Evolutionary conservation across 805 yeast species (phyloP), one percentile per base, ranked within the genome.

Genomic region (Yarrowia sp.): DNA sequence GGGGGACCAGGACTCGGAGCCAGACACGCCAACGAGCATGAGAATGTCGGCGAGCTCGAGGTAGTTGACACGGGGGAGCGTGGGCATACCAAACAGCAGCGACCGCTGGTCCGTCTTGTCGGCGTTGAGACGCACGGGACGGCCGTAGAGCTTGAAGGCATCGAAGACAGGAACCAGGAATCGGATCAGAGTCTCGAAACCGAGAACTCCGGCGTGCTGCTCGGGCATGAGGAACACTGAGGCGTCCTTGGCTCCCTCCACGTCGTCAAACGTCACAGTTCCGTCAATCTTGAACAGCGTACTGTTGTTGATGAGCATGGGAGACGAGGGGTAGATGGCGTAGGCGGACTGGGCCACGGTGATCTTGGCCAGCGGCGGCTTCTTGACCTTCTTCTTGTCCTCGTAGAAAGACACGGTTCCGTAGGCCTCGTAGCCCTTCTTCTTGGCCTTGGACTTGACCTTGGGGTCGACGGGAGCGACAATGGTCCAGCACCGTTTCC

Each of bases 401-500:
- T 92, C 97, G 79, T 85, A 95, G 72, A 95, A 89, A n/a, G 86
- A 81, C 32, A 92, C 86, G 72, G 87, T 83, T 40, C 97, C 97
- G 14, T 73, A 70, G 4, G 73, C 72, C 9, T 85, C 82, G 50
- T 76, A 74, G 59, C 78, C 78, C 70, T 78, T 77, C 70, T 72
- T 82, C 72, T 77, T 83, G 72, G 74, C 79, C 77, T 79, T 85
- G 76, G 74, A 79, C 76, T 81, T 73, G 48, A 73, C 67, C 74
- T 81, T 71, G 77, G 79, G 72, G 77, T 87, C 74, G 75, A 46
- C 81, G 72, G 73, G 92, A 80, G 72, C 93, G 69, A 94, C 85
- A 11, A 93, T 97, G 2, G 97, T 94, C 81, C 86, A 95, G 75
- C 97, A 94, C 70, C 97, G 84, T 75, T 89, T 90, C 98, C 98